A percentile compares a stretch with the other conserved stretches of the same genome.
These are phyloP conservation scores for Salix suchowensis DNA, from an alignment of 345 rosid species.

Conservation along the genomic window DNA sequence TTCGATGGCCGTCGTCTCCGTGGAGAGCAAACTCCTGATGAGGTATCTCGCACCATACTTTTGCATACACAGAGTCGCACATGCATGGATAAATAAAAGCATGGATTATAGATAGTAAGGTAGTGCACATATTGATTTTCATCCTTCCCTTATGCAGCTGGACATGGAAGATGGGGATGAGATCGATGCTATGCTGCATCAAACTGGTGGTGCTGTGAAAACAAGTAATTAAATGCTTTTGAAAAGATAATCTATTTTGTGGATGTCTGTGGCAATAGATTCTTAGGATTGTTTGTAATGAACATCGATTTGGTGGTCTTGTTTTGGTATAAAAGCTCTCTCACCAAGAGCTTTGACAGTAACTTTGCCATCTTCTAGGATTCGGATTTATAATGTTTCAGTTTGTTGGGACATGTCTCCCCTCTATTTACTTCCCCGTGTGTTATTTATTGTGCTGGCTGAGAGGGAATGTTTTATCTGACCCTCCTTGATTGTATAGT, in stretches of 20 bases:
- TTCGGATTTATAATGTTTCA: not conserved
- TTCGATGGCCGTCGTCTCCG: conserved; percentile 87
- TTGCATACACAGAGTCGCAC: not conserved
- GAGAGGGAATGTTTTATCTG: not conserved
- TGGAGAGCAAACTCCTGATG: conserved; percentile 79
- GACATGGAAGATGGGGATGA: conserved; percentile 92
- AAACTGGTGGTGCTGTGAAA: conserved; percentile 50
- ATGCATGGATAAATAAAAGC: not conserved
- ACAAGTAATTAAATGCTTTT: not conserved
- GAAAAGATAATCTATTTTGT: not conserved
- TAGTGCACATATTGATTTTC: not conserved
- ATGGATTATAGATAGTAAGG: not conserved
- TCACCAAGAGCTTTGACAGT: not conserved
- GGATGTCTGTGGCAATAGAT: not conserved
- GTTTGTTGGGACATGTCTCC: not conserved
- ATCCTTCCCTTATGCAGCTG: conserved; percentile 32
- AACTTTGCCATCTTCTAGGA: not conserved
- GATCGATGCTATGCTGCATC: conserved; percentile 85
- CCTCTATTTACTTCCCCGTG: not conserved
- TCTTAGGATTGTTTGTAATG: not conserved
- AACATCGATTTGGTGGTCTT: not conserved
- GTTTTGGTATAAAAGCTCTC: not conserved
- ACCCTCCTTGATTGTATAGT: not conserved
- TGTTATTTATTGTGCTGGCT: not conserved
- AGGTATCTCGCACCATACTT: conserved; percentile 33